Evolutionary conservation across 1,284 basidiomycete species (phyloP), one percentile per base, ranked within the genome.

Genomic region (Ustilago loliicola): DNA sequence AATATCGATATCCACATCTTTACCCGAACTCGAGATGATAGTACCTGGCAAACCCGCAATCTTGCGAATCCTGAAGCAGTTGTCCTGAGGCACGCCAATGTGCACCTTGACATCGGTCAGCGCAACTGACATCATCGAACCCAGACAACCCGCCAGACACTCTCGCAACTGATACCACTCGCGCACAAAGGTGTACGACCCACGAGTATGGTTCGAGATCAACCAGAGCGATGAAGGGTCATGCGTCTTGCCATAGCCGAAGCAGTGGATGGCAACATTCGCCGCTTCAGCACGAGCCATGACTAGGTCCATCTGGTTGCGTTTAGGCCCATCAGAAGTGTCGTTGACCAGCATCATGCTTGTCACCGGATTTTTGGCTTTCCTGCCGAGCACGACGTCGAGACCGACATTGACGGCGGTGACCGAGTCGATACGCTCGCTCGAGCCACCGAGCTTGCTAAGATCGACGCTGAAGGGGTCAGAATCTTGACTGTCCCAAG

Each of bases 291-390:
- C 93, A 50, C 96, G 92, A 48, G 96, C 95, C 70, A 97, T 92
- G 32, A 98, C 94, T 21, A 99, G 90, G 83, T 98, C 95, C 94
- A 99, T 98, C 87, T 98, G 95, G n/a, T 94, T 93, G n/a, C 95
- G 91, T 56, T 94, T 91, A 13, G 95, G 94, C 74, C 91, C 92
- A 83, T 98, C 95, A 6, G 92, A 89, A 1, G 94, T 92, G 84
- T 99, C 96, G 86, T 94, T 95, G 79, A 98, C 91, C 25, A 99
- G 90, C 52, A 98, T 88, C 91, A 99, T 93, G 21, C 94, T 94
- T 0, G 94, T 92, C 17, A 96, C 88, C 0, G 94, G 91, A 86
- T 97, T 98, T 80, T 94, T 93, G 42, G 91, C 88, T 88, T 96
- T 97, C 68, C 96, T 92, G 85, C 97, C 95, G 30, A 99, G 88